Evolutionary conservation across 495 filamentous ascomycete species (phyloP), one percentile per base, ranked within the genome.

Genomic region (Penicillium egyptiacum): DNA sequence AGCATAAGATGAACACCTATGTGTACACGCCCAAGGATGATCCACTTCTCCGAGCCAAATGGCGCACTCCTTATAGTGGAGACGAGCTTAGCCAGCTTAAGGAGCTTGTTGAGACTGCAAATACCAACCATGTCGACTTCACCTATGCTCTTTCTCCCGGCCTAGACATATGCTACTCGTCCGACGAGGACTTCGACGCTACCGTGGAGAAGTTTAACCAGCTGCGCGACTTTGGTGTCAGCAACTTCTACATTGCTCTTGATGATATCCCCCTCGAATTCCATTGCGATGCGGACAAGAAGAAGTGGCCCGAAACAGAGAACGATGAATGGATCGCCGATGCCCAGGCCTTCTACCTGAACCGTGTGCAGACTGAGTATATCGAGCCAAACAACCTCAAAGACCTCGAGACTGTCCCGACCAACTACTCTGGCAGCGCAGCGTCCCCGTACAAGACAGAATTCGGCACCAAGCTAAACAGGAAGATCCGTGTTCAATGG

Each of bases 1-100:
- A 58, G 45, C 59, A 61, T 39, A 58, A 61, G 37, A 58, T 61
- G 55, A 61, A 61, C 37, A 61, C 59, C 22, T 61, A 61, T 28
- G 45, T 61, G 50, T 61, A 61, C 30, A 61, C 55, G 6, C 59
- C 59, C 1, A 58, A 61, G 45, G 55, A 61, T 41, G 59, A 61
- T 11, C 59, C 55, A 1, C 56, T 61, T 6, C 59, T 61, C 1
- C 59, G 59, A 12, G 49, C 59, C 5, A 41, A 61, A 11, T 61
- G 55, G 59, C 59, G 59, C 17, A 61, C 55, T 12, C 48, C 54
- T 22, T 61, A 61, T 22, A 48, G 19, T 1, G 59, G 59, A 12
- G 45, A 58, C 1, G 54, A 43, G 19, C 45, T 58, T 16, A 25
- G 44, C 4, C 54, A 61, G 28, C 56, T 61, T 11, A 23, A 61